phyloP scores from a whole-genome alignment of 495 filamentous ascomycete species.

The Achaetomiella virescens region DNA sequence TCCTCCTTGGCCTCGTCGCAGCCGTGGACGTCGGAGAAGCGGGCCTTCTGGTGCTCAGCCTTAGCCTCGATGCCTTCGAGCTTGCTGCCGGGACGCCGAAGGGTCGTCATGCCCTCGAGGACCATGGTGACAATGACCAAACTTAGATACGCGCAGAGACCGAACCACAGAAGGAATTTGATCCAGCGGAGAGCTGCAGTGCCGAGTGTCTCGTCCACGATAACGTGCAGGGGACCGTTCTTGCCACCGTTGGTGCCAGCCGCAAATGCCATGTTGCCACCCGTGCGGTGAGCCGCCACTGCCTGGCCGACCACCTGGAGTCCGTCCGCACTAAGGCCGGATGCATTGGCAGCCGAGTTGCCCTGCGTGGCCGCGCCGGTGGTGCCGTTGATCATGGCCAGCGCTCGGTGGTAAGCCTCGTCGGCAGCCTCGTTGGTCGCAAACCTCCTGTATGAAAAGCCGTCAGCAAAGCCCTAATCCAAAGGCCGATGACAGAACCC shows the following conservation, averaged over 20 bases:
- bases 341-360: slow-evolving; percentile 21
- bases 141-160: slow-evolving; percentile 64
- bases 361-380: slow-evolving; percentile 23
- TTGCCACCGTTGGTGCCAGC: slow-evolving; percentile 53
- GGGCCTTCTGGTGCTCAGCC: slow-evolving; percentile 80
- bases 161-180: slow-evolving; percentile 75
- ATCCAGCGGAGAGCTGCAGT: slow-evolving; percentile 80
- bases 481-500: neutral
- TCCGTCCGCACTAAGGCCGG: slow-evolving; percentile 26
- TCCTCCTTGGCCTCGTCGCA: slow-evolving; percentile 99
- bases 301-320: slow-evolving; percentile 83
- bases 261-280: slow-evolving; percentile 55
- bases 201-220: slow-evolving; percentile 85
- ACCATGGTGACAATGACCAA: slow-evolving; percentile 70
- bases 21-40: slow-evolving; percentile 92
- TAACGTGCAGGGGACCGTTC: slow-evolving; percentile 79
- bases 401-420: slow-evolving; percentile 64
- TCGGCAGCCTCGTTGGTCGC: slow-evolving; percentile 69
- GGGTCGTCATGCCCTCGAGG: slow-evolving; percentile 66
- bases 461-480: neutral
- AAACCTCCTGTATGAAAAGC: slow-evolving; percentile 44
- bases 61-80: slow-evolving; percentile 72
- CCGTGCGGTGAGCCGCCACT: slow-evolving; percentile 66
- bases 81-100: slow-evolving; percentile 69
- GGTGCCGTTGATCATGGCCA: slow-evolving; percentile 57